Evolutionary conservation across 139 green algal genomes (phyloP).

Genomic region (Zygnema circumcarinatum): DNA sequence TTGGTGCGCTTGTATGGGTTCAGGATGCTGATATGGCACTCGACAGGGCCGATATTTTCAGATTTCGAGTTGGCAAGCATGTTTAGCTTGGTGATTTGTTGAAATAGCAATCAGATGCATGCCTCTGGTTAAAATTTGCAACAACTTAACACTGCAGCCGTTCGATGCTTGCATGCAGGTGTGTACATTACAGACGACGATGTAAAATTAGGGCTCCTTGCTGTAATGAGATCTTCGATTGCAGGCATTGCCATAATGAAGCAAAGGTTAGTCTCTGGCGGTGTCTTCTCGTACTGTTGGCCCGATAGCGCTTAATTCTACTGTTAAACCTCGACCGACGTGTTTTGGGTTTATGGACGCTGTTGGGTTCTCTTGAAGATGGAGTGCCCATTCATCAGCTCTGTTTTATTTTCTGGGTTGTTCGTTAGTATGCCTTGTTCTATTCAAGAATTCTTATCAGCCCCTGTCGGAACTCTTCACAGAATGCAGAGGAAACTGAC

Average conservation of each 20-base stretch:
- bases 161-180: slow-evolving; percentile 18
- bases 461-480: too few relatives aligned
- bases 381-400: too few relatives aligned
- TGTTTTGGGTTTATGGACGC: too few relatives aligned
- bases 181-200: slow-evolving; percentile 80
- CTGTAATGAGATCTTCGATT: slow-evolving; percentile 80
- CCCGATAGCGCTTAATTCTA: too few relatives aligned
- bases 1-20: not conserved
- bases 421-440: too few relatives aligned
- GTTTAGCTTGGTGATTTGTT: not conserved
- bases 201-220: slow-evolving; percentile 84
- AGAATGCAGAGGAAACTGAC: not conserved
- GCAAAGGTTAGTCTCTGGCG: slow-evolving; percentile 71
- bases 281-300: slow-evolving; percentile 45
- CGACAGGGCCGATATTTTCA: not conserved
- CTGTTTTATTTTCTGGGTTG: too few relatives aligned
- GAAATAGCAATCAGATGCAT: not conserved
- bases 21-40: not conserved
- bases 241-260: slow-evolving; percentile 89
- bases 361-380: too few relatives aligned
- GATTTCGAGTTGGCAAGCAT: not conserved
- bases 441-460: too few relatives aligned
- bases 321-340: too few relatives aligned
- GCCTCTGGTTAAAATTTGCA: not conserved
- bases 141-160: not conserved